Evolutionary conservation across 805 yeast species (phyloP), one percentile per base, ranked within the genome.

Genomic region (Saccharomyces cerevisiae): DNA sequence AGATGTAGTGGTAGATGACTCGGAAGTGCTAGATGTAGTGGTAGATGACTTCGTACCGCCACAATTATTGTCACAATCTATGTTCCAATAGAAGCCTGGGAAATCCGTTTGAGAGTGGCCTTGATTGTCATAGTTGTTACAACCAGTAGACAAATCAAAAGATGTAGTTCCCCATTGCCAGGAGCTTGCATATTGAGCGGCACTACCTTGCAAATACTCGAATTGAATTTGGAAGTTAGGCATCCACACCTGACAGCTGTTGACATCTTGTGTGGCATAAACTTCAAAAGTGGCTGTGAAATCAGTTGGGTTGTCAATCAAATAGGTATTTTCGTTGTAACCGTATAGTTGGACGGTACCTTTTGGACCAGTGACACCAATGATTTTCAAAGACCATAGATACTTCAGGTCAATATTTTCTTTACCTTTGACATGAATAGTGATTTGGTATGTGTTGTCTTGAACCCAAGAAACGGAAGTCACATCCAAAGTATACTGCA

Each of bases 191-290:
- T 56, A 55, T 17, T 46, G 48, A 6, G 54, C 48, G 31, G 59
- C 66, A 13, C 43, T 53, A 10, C 67, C 69, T 29, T 66, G 63
- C 41, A 64, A 61, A 64, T 71, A 69, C 21, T 69, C 69, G 48
- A 59, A 68, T 46, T 69, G 71, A 49, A 69, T 61, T 57, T 66
- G 69, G 60, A 68, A 68, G 14, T 58, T 32, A 6, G 67, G 65
- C 54, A 64, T 59, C 59, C 68, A 62, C 6, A 54, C 51, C 24
- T 49, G 31, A 26, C 57, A 57, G 17, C 56, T 56, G 21, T 41
- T 47, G 8, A 27, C 46, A 24, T 51, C 52, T 26, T 50, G 53
- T 21, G 46, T 55, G 51, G 65, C 70, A 17, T 60, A 57, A 13
- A 68, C 63, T 41, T 60, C 59, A 47, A 69, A 61, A 3, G 59